Conservation (phyloP, 352 stramenopile species). For the Globisporangium perplexum region DNA sequence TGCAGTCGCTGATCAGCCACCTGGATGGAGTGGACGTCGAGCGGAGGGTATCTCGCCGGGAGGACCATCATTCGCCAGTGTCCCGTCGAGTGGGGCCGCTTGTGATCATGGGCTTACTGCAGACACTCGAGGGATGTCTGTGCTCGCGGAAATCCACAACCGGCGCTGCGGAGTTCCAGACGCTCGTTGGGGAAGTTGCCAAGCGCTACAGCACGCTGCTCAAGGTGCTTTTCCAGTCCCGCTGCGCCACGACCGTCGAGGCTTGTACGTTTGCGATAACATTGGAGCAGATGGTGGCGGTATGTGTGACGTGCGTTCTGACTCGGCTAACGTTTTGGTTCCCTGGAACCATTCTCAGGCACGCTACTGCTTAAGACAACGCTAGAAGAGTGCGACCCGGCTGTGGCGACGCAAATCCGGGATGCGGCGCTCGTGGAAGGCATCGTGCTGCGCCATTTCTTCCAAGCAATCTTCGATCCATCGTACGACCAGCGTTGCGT, state of each 20-base stretch:
- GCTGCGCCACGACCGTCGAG: slow-evolving; percentile 82
- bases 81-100: slow-evolving; percentile 49
- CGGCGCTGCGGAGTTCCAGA: slow-evolving; percentile 50
- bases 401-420: slow-evolving; percentile 80
- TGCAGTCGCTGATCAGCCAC: slow-evolving; percentile 54
- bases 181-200: slow-evolving; percentile 52
- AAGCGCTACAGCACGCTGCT: slow-evolving; percentile 82
- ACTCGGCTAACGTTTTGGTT: background rate
- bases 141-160: slow-evolving; percentile 89
- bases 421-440: slow-evolving; percentile 90
- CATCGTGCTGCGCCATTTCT: slow-evolving; percentile 92
- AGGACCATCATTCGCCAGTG: slow-evolving; percentile 8
- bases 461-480: slow-evolving; percentile 90
- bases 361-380: slow-evolving; percentile 91
- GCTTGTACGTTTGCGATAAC: slow-evolving; percentile 41
- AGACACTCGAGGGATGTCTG: slow-evolving; percentile 89
- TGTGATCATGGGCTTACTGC: slow-evolving; percentile 88
- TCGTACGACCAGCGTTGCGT: slow-evolving; percentile 92
- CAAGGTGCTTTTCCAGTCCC: slow-evolving; percentile 87
- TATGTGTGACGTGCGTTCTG: background rate
- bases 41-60: slow-evolving; percentile 8
- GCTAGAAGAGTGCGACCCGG: slow-evolving; percentile 81
- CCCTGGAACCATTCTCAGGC: slow-evolving; percentile 41
- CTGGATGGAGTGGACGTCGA: slow-evolving; percentile 57
- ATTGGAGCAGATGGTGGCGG: slow-evolving; percentile 3